Base-by-base conservation (phyloP, 208 protist species). In the Herpetomonas samuelpessoai region DNA sequence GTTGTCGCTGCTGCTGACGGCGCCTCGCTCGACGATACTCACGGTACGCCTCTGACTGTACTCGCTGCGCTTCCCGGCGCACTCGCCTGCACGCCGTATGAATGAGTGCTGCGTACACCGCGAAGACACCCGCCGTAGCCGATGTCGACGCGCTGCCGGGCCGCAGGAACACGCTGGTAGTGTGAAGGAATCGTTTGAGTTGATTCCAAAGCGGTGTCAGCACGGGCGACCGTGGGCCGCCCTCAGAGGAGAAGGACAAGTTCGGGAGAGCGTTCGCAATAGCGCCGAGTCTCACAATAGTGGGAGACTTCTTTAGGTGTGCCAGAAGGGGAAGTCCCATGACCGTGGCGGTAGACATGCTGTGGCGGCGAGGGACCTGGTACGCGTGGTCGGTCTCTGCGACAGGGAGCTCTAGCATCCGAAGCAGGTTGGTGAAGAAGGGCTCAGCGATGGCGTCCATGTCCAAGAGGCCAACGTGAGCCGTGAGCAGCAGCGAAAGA, bases 151-250 rank as follows among this genome's bases (percentile, higher is more conserved):
- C 24, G 39, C 63, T 77, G 47, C 65, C 71, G 0, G 81, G 84
- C 4, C 79, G 74, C 66, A 94, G 53, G 44, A 91, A 83, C 6
- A 89, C 82, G 35, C 70, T 76, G 24, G 76, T 88, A 16, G 84
- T 79, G 56, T 81, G 79, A 24, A 94, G 59, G 70, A 88, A 91
- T 7, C 88, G 88, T 19, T 77, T 75, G 27, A 91, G 55, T 12
- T 94, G 88, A 27, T 82, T 81, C 88, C 88, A 94, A n/a, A 94
- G 59, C 18, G 88, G 71, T 18, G 78, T 74, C 54, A 41, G 35
- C 9, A 41, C 35, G 35, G 35, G 35, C n/a, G n/a, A n/a, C n/a
- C n/a, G n/a, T n/a, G n/a, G n/a, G n/a, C n/a, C n/a, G n/a, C 9
- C 35, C 9, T 6, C 35, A 41, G 35, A 41, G 0, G 69, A 68